Base-by-base conservation (phyloP, 306 rosid genomes). In the Urtica urens region DNA sequence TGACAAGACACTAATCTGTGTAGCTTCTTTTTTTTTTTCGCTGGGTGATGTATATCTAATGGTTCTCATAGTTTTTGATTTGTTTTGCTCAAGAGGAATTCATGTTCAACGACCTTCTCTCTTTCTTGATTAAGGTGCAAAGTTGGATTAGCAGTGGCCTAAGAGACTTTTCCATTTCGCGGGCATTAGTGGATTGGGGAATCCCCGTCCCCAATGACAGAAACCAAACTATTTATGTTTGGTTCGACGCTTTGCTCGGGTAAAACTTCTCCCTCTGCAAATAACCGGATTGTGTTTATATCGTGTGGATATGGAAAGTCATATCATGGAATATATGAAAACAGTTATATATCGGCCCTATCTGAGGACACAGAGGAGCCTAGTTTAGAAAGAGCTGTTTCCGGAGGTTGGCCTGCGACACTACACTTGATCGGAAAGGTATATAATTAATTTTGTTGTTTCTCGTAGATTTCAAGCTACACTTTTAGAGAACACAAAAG, bases 191-290 rank as follows among this genome's bases (percentile, higher is more conserved):
- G 49, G 97, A 84, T 51, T 90, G 95, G 97, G 95, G 97, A 55
- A 85, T 90, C 66, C 95, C 94, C 20, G 78, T 90, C 57, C 97
- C 97, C 16, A 70, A 82, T 63, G 97, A 90, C 73, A 53, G 65
- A 65, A 74, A 63, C 59, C 97, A 90, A 64, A 90, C 95, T 23
- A 77, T 90, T 58, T 84, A 90, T 48, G 97, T 90, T 59, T 90
- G 97, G 97, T 90, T 90, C 73, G 97, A 90, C 73, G 97, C 97
- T 65, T 70, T 90, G 58, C 69, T 90, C 46, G 97, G 97, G 97
- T 90, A 84, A 62, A 64, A 5, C 41, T 33, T 31, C 63, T 31
- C 28, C 16, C 10, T n/a, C 17, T 16, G 43, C 53, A 52, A 27
- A 21, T 29, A 26, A 28, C 15, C 31, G 39, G 11, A 34, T 21